phyloP scores from a whole-genome alignment of 768 basidiomycete genomes.

The Hericium coralloides region DNA sequence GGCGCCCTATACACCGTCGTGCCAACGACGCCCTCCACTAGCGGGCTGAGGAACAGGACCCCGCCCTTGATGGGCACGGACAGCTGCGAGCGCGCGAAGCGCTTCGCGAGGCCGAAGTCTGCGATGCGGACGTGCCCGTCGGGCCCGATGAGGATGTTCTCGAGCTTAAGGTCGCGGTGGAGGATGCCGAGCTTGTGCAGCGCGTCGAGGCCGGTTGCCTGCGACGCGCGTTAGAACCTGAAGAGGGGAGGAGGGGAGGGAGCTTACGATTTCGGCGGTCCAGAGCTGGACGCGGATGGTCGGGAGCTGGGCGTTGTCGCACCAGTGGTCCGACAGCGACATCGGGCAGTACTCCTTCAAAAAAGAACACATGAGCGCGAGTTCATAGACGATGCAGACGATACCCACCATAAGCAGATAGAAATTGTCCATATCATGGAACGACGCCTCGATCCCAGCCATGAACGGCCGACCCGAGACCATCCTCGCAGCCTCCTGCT shows the following conservation, averaged over 20 bases:
- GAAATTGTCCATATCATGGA: constrained; percentile 14
- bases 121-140: constrained; percentile 85
- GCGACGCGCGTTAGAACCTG: constrained; percentile 1
- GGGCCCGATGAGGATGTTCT: constrained; percentile 88
- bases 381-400: neutral
- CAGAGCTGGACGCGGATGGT: constrained; percentile 23
- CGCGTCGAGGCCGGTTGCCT: constrained; percentile 63
- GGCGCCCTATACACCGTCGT: constrained; percentile 13
- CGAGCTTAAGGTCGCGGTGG: constrained; percentile 93
- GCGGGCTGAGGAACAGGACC: neutral
- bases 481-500: constrained; percentile 3
- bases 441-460: constrained; percentile 18
- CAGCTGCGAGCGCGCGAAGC: constrained; percentile 1
- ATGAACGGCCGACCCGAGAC: constrained; percentile 10
- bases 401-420: constrained; percentile 18
- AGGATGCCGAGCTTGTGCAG: constrained; percentile 88
- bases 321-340: constrained; percentile 3
- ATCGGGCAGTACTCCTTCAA: constrained; percentile 17
- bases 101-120: constrained; percentile 56
- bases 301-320: constrained; percentile 2
- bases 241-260: neutral
- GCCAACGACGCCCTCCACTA: constrained; percentile 3
- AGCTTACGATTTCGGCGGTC: constrained; percentile 27
- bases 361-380: neutral
- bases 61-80: neutral